phyloP scores from a whole-genome alignment of 192 early-diverging fungal genomes.

The Coemansia umbellata region DNA sequence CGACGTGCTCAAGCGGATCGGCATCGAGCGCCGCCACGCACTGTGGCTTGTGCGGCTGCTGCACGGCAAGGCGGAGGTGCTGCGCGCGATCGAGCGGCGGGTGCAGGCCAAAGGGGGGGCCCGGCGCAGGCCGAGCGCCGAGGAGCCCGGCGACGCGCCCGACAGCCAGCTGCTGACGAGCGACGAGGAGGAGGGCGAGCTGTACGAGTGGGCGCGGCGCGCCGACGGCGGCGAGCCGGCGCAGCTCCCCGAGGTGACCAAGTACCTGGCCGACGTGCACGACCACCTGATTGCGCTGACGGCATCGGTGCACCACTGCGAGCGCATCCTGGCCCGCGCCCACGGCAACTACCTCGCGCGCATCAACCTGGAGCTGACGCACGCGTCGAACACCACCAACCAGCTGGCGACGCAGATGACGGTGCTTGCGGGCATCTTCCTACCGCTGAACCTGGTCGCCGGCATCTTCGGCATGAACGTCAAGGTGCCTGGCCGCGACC shows the following conservation, averaged over 20 bases:
- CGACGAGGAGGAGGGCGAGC: constrained; percentile 48
- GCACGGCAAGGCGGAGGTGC: constrained; percentile 70
- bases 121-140: neutral
- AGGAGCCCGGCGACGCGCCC: constrained; percentile 1
- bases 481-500: constrained; percentile 62
- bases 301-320: constrained; percentile 76
- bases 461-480: constrained; percentile 73
- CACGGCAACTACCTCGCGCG: constrained; percentile 87
- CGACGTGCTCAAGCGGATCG: constrained; percentile 73
- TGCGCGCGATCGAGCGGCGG: constrained; percentile 63
- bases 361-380: constrained; percentile 76
- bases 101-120: constrained; percentile 16
- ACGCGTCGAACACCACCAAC: constrained; percentile 53
- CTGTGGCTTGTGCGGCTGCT: constrained; percentile 67
- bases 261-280: constrained; percentile 35
- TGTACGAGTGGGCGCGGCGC: constrained; percentile 28
- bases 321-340: constrained; percentile 69
- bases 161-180: constrained; percentile 49
- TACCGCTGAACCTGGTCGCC: constrained; percentile 64
- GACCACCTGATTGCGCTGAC: constrained; percentile 79
- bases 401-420: constrained; percentile 45
- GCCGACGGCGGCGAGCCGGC: neutral
- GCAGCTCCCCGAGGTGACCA: constrained; percentile 15
- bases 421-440: constrained; percentile 54
- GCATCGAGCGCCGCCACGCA: constrained; percentile 66